Base-by-base conservation (phyloP, 257 asterid species). In the Paulownia fortunei region DNA sequence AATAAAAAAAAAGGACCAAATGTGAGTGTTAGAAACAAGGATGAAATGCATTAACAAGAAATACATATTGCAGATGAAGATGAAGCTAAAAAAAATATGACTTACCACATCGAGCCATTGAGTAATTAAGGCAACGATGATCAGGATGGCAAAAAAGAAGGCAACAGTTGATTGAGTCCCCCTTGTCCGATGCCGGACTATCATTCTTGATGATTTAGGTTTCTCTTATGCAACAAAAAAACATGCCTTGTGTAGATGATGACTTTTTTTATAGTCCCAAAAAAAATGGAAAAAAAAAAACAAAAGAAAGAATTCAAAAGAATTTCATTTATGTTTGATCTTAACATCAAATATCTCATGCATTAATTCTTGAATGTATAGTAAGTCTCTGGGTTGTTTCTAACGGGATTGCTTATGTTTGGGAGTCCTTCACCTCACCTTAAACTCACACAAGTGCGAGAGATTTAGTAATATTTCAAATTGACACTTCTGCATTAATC, bases 61-160 rank as follows among this genome's bases (percentile, higher is more conserved):
- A 37, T 15, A 54, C 34, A n/a, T 62, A 7, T 4, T 12, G 10
- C 9, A 32, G 26, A 21, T 19, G 19, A 30, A 69, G 6, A 32
- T 42, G 70, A 30, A 39, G 68, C 12, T 4, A 58, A 18, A 23
- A 23, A 15, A 32, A 8, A 27, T 4, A 30, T 1, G 21, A 76
- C 92, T 81, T 88, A 93, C 98, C 9, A 83, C 6, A 64, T 90
- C 84, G 63, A 84, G 84, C 94, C 92, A 88, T 80, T 69, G 85
- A 64, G 84, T 80, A 36, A 89, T 66, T 3, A 86, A 64, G 42
- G 77, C 88, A 15, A 84, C 15, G 76, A 82, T 49, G 77, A 84
- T 24, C 54, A 89, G 47, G 76, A 86, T 44, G 34, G 69, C 71
- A 32, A 91, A 82, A 62, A 78, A 82, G 34, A 86, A 75, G 52